Evolutionary conservation across 2,329 filamentous ascomycete species (phyloP), one percentile per base, ranked within the genome.

Genomic region (Trichoderma semiorbis): DNA sequence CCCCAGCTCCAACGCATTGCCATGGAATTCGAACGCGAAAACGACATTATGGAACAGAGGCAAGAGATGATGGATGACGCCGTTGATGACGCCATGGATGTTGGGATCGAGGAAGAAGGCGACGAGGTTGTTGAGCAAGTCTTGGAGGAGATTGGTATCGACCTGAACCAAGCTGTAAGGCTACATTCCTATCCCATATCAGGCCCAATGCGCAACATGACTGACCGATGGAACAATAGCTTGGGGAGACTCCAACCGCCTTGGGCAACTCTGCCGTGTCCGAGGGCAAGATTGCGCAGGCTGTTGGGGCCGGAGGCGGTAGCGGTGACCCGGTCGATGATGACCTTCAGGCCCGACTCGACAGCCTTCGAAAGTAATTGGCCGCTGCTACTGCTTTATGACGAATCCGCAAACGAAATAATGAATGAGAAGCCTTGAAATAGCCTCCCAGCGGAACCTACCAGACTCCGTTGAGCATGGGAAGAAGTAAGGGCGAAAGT

Each of bases 11-110:
- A 98, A 81, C 90, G 95, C 72, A 99, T 99, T 79, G 95, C 96
- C 24, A 97, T 98, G 95, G 96, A 99, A 79, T 99, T 99, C 78
- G 96, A 99, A 84, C 92, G 93, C 78, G 96, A 99, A 83, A 99
- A 98, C 83, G 96, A 98, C 78, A 95, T 99, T 72, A 99, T 99
- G 96, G 96, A 99, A 77, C 94, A 98, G 83, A 89, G 96, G 75
- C 95, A 98, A 81, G 96, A 98, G 82, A 98, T 99, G 93, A 98
- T 99, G 96, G 95, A 98, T 79, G 96, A 98, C 82, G 95, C 94
- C 24, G 96, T 99, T 73, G 96, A 99, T 80, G 96, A 99, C 80
- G 95, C 95, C 64, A 98, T 96, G 77, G 96, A 97, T 28, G 86
- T 97, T 47, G 90, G 89, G 18, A 90, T 97, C 73, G 96, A 99